These are phyloP conservation scores for Diaporthe longicolla DNA, from an alignment of 2,329 filamentous ascomycete species.

Conservation along the genomic window DNA sequence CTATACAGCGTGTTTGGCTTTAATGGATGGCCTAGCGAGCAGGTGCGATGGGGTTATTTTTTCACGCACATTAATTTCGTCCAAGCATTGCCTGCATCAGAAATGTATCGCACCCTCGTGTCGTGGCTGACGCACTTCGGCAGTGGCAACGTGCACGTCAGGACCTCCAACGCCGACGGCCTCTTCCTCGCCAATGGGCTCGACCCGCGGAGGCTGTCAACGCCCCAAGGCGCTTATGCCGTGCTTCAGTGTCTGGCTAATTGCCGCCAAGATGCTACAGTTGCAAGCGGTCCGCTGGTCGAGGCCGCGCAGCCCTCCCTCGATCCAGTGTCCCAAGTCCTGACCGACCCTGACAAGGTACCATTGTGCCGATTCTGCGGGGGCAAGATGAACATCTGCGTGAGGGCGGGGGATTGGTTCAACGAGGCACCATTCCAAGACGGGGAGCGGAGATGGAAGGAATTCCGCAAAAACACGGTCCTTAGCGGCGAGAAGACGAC, in stretches of 20 bases:
- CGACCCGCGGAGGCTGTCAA: constrained; percentile 46
- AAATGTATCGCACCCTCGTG: constrained; percentile 31
- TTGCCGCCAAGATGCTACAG: constrained; percentile 12
- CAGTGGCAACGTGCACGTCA: constrained; percentile 43
- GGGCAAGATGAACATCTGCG: constrained; percentile 44
- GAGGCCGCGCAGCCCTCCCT: constrained; percentile 1
- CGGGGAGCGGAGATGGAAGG: constrained; percentile 41
- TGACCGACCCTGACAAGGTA: constrained; percentile 42
- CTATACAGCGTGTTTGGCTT: constrained; percentile 54
- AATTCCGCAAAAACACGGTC: constrained; percentile 35
- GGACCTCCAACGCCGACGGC: constrained; percentile 53
- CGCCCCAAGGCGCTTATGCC: constrained; percentile 51
- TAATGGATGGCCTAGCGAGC: constrained; percentile 48
- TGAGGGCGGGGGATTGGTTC: constrained; percentile 44
- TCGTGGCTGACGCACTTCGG: constrained; percentile 40
- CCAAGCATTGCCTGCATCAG: not conserved
- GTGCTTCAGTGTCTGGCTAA: constrained; percentile 43
- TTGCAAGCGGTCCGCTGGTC: constrained; percentile 2
- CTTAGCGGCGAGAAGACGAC: constrained; percentile 26
- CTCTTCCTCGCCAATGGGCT: constrained; percentile 51
- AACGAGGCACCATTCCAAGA: constrained; percentile 44
- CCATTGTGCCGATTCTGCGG: constrained; percentile 43
- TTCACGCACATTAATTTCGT: not conserved
- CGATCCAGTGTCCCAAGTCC: constrained; percentile 43
- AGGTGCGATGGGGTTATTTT: constrained; percentile 47